A percentile compares a stretch with the other conserved stretches of the same genome.
These are phyloP conservation scores for Baudoinia panamericana DNA, from an alignment of 495 filamentous ascomycete species.

Conservation along the genomic window DNA sequence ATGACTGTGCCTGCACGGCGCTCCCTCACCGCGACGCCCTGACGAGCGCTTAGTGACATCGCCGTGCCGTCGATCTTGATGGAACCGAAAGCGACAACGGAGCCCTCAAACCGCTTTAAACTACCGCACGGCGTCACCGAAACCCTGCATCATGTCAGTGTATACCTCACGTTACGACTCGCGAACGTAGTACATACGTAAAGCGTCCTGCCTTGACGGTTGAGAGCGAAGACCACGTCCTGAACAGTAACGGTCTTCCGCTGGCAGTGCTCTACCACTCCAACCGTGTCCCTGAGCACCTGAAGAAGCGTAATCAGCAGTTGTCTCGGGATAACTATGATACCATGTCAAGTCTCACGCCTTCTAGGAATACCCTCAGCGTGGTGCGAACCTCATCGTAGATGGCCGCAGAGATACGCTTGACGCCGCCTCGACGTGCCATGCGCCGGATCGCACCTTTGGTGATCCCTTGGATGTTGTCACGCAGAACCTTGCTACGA, in stretches of 20 bases:
- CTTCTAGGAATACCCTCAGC: slow-evolving; percentile 40
- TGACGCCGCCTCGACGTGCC: slow-evolving; percentile 93
- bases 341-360: slow-evolving; percentile 45
- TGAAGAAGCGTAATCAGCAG: background rate
- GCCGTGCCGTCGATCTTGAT: too few relatives aligned
- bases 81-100: too few relatives aligned
- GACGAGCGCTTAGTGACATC: too few relatives aligned
- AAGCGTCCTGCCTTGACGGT: slow-evolving; percentile 63
- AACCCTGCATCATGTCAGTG: slow-evolving; percentile 1
- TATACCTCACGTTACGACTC: too few relatives aligned
- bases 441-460: slow-evolving; percentile 50
- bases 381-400: slow-evolving; percentile 54
- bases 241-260: slow-evolving; percentile 94
- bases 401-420: slow-evolving; percentile 56
- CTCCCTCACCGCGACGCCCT: too few relatives aligned
- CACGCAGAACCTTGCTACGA: slow-evolving; percentile 96
- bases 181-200: slow-evolving; percentile 10
- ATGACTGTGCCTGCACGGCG: too few relatives aligned
- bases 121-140: background rate
- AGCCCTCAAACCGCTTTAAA: too few relatives aligned
- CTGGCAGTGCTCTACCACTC: slow-evolving; percentile 65
- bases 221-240: slow-evolving; percentile 90
- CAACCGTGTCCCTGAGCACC: slow-evolving; percentile 45
- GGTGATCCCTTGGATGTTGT: slow-evolving; percentile 91
- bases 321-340: background rate